Evolutionary conservation across 805 yeast species (phyloP).

Genomic region (Yarrowia sp.): DNA sequence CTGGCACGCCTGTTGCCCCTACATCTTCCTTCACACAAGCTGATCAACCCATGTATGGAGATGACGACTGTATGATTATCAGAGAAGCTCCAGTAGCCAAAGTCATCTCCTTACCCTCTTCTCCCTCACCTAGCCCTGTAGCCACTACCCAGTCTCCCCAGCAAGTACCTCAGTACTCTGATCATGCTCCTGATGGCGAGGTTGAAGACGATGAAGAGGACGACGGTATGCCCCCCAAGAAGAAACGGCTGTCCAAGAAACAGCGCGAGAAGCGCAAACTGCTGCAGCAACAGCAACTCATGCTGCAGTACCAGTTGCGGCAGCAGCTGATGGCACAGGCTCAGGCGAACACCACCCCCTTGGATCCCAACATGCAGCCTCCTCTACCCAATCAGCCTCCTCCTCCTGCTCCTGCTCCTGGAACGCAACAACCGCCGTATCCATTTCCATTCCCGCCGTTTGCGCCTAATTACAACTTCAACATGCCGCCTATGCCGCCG

Average conservation of each 20-base stretch:
- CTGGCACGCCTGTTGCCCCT: not conserved
- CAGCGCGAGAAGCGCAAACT: not conserved
- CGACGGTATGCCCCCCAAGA: not conserved
- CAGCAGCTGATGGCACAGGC: not conserved
- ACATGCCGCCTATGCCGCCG: not conserved
- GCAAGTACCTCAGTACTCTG: slow-evolving; percentile 16
- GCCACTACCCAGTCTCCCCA: not conserved
- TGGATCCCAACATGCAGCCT: not conserved
- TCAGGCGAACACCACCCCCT: not conserved
- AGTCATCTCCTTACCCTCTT: not conserved
- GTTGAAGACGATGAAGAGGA: not conserved
- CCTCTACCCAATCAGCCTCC: slow-evolving; percentile 8
- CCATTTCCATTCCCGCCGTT: not conserved
- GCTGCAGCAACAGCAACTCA: slow-evolving; percentile 3
- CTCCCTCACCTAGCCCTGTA: not conserved
- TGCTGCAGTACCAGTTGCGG: not conserved
- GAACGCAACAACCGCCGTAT: not conserved
- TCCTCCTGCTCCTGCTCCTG: slow-evolving; percentile 4
- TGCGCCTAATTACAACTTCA: not conserved
- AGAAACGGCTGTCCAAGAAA: slow-evolving; percentile 5
- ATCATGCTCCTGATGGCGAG: slow-evolving; percentile 11
- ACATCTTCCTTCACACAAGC: not conserved
- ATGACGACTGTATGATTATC: slow-evolving; percentile 14
- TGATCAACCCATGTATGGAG: slow-evolving; percentile 23
- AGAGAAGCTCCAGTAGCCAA: not conserved